A percentile compares a stretch with the other conserved stretches of the same genome.
Evolutionary conservation across 139 green algal genomes (phyloP).

Genomic region (Edaphochlamys debaryana): DNA sequence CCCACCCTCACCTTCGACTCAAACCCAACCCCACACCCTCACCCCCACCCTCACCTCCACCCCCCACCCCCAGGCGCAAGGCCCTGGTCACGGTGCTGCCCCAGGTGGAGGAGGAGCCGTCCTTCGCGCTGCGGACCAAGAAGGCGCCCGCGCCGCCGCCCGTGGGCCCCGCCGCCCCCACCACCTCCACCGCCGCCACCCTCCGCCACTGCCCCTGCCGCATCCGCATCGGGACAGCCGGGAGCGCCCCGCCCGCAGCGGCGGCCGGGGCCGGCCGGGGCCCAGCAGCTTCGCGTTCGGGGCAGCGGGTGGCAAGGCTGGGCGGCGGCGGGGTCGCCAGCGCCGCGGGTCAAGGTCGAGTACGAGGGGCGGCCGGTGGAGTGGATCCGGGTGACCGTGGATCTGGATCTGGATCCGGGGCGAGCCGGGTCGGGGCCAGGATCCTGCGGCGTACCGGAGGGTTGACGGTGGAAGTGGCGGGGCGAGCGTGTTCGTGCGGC

Average conservation of each 20-base stretch:
- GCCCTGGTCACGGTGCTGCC: conserved; percentile 59
- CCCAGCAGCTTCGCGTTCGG: no score
- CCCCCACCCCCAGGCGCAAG: conserved; percentile 32
- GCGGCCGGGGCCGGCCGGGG: no score
- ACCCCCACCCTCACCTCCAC: not conserved
- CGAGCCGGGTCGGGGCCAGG: no score
- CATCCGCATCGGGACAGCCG: no score
- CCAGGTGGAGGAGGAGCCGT: conserved; percentile 57
- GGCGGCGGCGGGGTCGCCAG: no score
- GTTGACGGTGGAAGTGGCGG: conserved; percentile 29
- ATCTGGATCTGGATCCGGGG: conserved; percentile 4
- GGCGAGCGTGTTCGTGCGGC: conserved; percentile 22
- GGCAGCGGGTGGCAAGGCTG: no score
- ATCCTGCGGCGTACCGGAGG: not conserved
- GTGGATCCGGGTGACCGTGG: conserved; percentile 44
- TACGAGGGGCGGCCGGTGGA: conserved; percentile 49
- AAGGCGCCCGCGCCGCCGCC: conserved; percentile 21
- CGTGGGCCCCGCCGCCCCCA: not conserved
- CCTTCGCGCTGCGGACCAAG: conserved; percentile 54
- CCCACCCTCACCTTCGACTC: no score
- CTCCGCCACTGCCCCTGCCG: no score
- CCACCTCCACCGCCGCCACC: not conserved
- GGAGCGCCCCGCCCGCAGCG: no score
- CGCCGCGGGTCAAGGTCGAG: conserved; percentile 37
- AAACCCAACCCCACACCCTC: not conserved